These are phyloP conservation scores for Haplosporangium gracile DNA, from an alignment of 192 early-diverging fungal genomes.

Conservation along the genomic window DNA sequence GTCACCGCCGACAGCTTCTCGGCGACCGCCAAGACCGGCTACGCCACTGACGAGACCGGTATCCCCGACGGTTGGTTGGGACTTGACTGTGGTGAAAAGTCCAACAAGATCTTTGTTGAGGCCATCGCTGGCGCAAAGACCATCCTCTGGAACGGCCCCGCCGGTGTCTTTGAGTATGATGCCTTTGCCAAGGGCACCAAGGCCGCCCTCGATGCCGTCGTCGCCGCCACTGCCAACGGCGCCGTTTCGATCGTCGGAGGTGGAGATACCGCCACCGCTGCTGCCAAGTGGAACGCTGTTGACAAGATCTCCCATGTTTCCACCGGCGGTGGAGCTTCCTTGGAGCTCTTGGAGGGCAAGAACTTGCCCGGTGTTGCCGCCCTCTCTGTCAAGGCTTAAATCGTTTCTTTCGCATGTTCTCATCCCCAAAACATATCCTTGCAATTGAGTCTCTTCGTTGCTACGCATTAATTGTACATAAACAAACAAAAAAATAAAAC, in stretches of 20 bases:
- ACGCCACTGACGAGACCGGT: constrained; percentile 89
- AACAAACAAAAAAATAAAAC: constrained; percentile 6
- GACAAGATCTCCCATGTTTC: constrained; percentile 93
- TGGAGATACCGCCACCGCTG: constrained; percentile 98
- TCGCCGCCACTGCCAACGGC: constrained; percentile 82
- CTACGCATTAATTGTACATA: constrained; percentile 23
- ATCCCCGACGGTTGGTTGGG: constrained; percentile 94
- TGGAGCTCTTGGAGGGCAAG: constrained; percentile 98
- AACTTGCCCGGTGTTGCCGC: constrained; percentile 82
- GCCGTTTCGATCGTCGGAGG: constrained; percentile 96
- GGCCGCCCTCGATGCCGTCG: constrained; percentile 86
- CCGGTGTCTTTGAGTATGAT: constrained; percentile 98
- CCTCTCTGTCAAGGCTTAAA: constrained; percentile 65
- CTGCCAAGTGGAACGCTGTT: constrained; percentile 86
- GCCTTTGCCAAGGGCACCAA: constrained; percentile 92
- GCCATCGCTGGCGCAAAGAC: constrained; percentile 87
- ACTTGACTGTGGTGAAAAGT: constrained; percentile 89
- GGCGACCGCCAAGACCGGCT: constrained; percentile 83
- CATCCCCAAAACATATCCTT: constrained; percentile 15
- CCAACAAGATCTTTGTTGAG: constrained; percentile 77
- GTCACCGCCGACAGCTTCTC: constrained; percentile 91
- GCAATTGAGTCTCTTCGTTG: neutral
- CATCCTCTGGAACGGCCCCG: constrained; percentile 98
- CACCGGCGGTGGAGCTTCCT: constrained; percentile 96
- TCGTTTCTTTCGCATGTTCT: neutral